Percentiles rank a stretch among this genome's conserved stretches.
phyloP scores from a whole-genome alignment of 2,329 filamentous ascomycete species.

The Clonostachys sp. region DNA sequence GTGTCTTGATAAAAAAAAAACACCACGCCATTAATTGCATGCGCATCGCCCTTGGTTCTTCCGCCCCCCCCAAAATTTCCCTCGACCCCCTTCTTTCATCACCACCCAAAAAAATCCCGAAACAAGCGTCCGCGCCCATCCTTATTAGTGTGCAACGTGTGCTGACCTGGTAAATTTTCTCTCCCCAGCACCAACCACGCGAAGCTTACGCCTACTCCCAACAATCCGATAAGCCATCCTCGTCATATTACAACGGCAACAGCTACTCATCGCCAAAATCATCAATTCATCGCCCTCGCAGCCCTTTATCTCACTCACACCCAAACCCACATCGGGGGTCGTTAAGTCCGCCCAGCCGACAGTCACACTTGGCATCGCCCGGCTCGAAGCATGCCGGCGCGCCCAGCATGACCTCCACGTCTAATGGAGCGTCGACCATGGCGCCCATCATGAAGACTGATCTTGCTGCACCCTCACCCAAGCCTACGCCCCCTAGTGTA shows the following conservation, averaged over 20 bases:
- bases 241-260: conserved; percentile 41
- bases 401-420: conserved; percentile 26
- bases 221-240: conserved; percentile 32
- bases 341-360: conserved; percentile 34
- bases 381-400: conserved; percentile 36
- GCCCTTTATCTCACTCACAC: conserved; percentile 46
- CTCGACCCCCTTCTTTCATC: conserved; percentile 1
- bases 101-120: conserved; percentile 6
- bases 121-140: conserved; percentile 3
- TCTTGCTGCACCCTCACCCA: conserved; percentile 32
- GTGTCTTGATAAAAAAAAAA: no score
- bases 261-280: conserved; percentile 43
- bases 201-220: conserved; percentile 45
- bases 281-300: conserved; percentile 38
- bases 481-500: conserved; percentile 26
- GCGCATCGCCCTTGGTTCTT: neutral
- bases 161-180: conserved; percentile 18
- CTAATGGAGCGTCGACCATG: conserved; percentile 32
- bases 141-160: conserved; percentile 4
- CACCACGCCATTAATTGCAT: neutral
- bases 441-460: conserved; percentile 31
- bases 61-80: neutral
- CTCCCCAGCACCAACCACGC: conserved; percentile 30
- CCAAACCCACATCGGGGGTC: conserved; percentile 35
- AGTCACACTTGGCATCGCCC: conserved; percentile 41